A percentile compares a stretch with the other conserved stretches of the same genome.
phyloP scores from a whole-genome alignment of 2,329 filamentous ascomycete species.

The Gremmenia infestans region DNA sequence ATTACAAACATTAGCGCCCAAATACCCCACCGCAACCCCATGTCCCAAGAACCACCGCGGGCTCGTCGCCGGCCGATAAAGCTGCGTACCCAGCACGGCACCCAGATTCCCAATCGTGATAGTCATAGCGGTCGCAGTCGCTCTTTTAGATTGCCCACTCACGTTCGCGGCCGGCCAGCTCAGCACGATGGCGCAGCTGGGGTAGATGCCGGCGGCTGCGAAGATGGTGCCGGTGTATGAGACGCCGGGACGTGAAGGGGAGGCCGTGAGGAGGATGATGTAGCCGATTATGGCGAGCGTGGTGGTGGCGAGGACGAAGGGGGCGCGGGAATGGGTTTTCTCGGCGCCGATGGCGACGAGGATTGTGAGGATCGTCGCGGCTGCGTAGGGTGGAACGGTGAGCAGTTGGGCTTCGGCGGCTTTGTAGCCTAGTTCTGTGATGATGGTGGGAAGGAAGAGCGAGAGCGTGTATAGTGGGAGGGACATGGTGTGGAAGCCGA shows the following conservation, averaged over 20 bases:
- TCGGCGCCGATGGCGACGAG: constrained; percentile 57
- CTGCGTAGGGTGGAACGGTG: constrained; percentile 59
- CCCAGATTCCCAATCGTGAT: constrained; percentile 68
- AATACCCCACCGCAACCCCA: constrained; percentile 59
- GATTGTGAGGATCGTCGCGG: constrained; percentile 57
- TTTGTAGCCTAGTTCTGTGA: constrained; percentile 48
- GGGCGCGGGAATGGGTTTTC: constrained; percentile 48
- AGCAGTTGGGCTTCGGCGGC: constrained; percentile 52
- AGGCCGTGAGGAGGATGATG: constrained; percentile 50
- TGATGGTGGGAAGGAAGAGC: constrained; percentile 52
- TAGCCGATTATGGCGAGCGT: constrained; percentile 57
- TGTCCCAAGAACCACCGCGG: constrained; percentile 64
- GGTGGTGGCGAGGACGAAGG: constrained; percentile 58
- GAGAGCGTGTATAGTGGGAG: constrained; percentile 55
- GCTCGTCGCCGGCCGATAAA: constrained; percentile 56
- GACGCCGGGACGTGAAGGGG: constrained; percentile 45
- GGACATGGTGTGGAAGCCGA: constrained; percentile 69
- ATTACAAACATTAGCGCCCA: constrained; percentile 53
- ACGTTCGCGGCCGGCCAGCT: constrained; percentile 71
- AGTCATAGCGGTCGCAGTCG: constrained; percentile 64
- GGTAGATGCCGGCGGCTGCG: constrained; percentile 63
- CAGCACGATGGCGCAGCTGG: constrained; percentile 56
- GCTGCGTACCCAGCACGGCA: constrained; percentile 63
- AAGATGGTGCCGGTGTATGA: constrained; percentile 59
- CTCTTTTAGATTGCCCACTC: constrained; percentile 64